Evolutionary conservation across 2,329 filamentous ascomycete species (phyloP), one percentile per base, ranked within the genome.

Genomic region (Alternaria arborescens): DNA sequence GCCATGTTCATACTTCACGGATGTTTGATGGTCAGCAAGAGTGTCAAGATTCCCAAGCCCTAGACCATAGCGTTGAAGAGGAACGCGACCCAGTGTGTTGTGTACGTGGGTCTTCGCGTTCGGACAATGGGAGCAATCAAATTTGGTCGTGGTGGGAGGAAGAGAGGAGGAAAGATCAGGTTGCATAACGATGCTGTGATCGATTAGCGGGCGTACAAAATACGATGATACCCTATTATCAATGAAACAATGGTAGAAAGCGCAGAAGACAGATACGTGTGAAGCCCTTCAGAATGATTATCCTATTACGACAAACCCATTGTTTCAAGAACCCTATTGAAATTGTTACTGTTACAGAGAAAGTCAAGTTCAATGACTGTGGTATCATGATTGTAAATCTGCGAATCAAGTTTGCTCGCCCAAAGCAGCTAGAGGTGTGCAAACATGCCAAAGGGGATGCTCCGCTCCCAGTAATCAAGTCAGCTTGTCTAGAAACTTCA

Each of bases 1-100:
- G 80, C 89, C 24, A 74, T 98, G 61, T 99, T 97, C 80, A 84
- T 96, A 60, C 71, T 93, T n/a, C 93, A 97, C 77, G 95, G 94
- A 20, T 96, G 91, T 76, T 81, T 95, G 74, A 98, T 99, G 95
- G 91, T 94, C 66, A 97, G 93, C 83, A 96, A 94, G 86, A 94
- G 89, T 32, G 88, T 99, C 73, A 92, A 95, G 77, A 93, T 99
- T 68, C 95, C 95, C 16, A 99, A 99, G 87, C 93, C 86, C 53
- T 87, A 72, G 55, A 41, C 14, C 38, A 14, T 18, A 16, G 11
- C n/a, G 4, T 22, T 18, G 7, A 3, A 28, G 24, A 38, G 44
- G 24, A 3, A 18, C 8, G 18, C 20, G 10, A 32, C 32, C n/a
- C 46, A 36, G 32, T 30, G 34, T 50, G 3, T 38, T 52, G 50